Evolutionary conservation across 2,329 filamentous ascomycete species (phyloP), one percentile per base, ranked within the genome.

Genomic region (Fusarium solani-melongenae): DNA sequence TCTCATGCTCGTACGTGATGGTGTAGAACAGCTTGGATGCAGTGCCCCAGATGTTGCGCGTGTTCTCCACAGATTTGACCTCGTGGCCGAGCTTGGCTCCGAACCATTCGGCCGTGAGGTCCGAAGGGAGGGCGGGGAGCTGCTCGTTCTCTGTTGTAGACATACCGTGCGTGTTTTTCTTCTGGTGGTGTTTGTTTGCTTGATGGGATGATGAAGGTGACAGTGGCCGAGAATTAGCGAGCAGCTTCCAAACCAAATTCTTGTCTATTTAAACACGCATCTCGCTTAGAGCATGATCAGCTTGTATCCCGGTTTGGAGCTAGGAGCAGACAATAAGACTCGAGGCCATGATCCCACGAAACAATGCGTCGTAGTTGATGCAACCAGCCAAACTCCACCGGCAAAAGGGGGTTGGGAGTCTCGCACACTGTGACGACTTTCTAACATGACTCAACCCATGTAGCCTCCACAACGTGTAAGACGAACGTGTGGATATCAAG

Each of bases 11-110:
- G 66, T 81, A 82, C 1, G 71, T 73, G 39, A 82, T 63, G 15
- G 64, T 76, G 51, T 72, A 75, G 59, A 79, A 80, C 5, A 80
- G 70, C 59, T 80, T 80, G 20, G 76, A 78, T 1, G 77, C 78
- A 6, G 78, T 80, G 22, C 76, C 78, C 75, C 75, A 76, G 39
- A 79, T 79, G 29, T 63, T 77, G 20, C 64, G 66, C 11, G 76
- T 79, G n/a, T 77, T 77, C 56, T 78, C 69, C 36, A 66, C 56
- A 1, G 74, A 74, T 36, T 72, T 73, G 49, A 79, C 41, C 34
- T 73, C 60, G 39, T 74, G 66, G 0, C 72, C 73, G 4, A 77
- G 67, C 41, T 74, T 76, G 31, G 46, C 34, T n/a, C 72, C 66
- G 10, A 79, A 69, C 78, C 78, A 79, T 34, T 76, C 62, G 0